Evolutionary conservation across 352 stramenopile genomes (phyloP), one percentile per base, ranked within the genome.

Genomic region (Phytophthora fragariae): DNA sequence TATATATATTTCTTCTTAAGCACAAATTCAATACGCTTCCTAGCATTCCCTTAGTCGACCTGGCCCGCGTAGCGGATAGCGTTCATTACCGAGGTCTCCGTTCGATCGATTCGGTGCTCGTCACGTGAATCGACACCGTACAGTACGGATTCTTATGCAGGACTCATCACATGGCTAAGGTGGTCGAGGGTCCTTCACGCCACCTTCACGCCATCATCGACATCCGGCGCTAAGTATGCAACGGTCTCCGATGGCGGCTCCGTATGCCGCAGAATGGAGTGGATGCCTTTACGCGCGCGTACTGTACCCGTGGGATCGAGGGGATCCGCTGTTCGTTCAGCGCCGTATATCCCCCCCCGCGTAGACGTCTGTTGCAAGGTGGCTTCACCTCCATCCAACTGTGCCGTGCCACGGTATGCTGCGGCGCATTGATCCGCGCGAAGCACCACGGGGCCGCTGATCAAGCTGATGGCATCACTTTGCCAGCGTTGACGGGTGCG

Each of bases 1-100:
- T 69, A 80, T 77, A 77, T 74, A 72, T 79, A 74, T 77, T 65
- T 39, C 24, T 53, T 62, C 33, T 60, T 58, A 71, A 75, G 53
- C 37, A 24, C 21, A 75, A 37, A 72, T 29, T 60, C 31, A 55
- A 70, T 46, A n/a, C 46, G 55, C 62, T 65, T 70, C 47, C 19
- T 58, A 31, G 12, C 56, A 31, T 39, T 21, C 35, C 35, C 35
- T 41, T 41, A 5, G 35, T 15, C 10, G 35, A 5, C 35, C 35
- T 14, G 3, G 3, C 4, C 35, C 35, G 35, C 35, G 41, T 49
- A 49, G 14, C 41, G 41, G 35, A 41, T 41, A 41, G 3, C 35
- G 9, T 41, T 41, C 35, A 41, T 41, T 8, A 5, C 35, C 35
- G 14, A 10, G 35, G 35, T 41, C 35, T 41, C 35, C 35, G 35